Evolutionary conservation across 2,329 filamentous ascomycete species (phyloP).

Genomic region (Tympanopsis confertula): DNA sequence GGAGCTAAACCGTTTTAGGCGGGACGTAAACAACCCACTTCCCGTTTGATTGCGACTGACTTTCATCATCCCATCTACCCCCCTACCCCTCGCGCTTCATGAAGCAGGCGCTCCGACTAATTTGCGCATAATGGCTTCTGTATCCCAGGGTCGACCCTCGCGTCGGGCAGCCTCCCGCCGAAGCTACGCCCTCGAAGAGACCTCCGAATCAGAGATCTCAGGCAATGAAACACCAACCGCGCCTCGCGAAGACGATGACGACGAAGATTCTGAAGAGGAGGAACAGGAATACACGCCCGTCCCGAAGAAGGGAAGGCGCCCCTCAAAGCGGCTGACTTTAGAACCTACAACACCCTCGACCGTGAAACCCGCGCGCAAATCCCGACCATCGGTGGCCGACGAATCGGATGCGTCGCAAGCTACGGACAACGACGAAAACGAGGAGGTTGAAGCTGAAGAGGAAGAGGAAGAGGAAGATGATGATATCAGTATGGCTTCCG

Average conservation of each 20-base stretch:
- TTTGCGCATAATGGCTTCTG: background rate
- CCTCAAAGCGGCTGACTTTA: background rate
- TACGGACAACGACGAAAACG: background rate
- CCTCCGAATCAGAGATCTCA: background rate
- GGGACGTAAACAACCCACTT: constrained; percentile 1
- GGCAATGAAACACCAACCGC: background rate
- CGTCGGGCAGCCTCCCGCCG: background rate
- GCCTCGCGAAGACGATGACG: constrained; percentile 1
- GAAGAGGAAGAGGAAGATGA: too few relatives aligned
- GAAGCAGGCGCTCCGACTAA: background rate
- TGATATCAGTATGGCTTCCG: too few relatives aligned
- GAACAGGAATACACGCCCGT: constrained; percentile 3
- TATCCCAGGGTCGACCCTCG: background rate
- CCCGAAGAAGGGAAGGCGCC: background rate
- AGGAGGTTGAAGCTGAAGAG: background rate
- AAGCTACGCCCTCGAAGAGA: background rate
- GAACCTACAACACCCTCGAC: background rate
- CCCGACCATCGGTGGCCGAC: background rate
- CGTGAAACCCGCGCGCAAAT: background rate
- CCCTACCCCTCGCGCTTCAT: background rate
- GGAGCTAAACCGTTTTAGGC: background rate
- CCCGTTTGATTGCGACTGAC: too few relatives aligned
- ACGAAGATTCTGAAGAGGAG: constrained; percentile 8
- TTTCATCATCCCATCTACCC: background rate
- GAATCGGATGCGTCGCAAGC: background rate